phyloP scores from a whole-genome alignment of 2,329 filamentous ascomycete genomes.

The Cyanodermella asteris region DNA sequence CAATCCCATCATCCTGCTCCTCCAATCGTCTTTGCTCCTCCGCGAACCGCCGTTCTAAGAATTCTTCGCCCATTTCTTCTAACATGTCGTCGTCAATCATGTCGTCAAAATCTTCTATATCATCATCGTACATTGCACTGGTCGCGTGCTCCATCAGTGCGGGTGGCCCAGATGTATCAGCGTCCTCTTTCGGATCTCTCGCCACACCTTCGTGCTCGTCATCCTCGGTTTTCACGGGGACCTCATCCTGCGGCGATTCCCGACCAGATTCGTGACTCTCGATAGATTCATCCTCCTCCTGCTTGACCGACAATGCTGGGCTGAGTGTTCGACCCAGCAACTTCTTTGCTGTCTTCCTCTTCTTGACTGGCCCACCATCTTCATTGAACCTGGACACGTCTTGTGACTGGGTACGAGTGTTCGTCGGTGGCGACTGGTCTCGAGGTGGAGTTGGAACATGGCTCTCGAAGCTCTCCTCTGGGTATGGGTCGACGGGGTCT shows the following conservation, averaged over 20 bases:
- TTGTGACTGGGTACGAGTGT: neutral
- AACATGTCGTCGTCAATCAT: slow-evolving; percentile 40
- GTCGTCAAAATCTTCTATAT: slow-evolving; percentile 26
- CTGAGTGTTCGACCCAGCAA: slow-evolving; percentile 17
- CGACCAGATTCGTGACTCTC: neutral
- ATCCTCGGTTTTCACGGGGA: neutral
- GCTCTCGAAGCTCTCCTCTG: slow-evolving; percentile 2
- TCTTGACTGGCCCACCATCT: slow-evolving; percentile 16
- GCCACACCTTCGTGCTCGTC: neutral
- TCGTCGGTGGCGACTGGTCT: slow-evolving; percentile 1
- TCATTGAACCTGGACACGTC: slow-evolving; percentile 19
- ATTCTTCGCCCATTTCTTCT: slow-evolving; percentile 40
- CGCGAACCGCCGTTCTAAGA: no score
- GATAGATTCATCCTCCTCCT: slow-evolving; percentile 27
- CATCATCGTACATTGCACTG: slow-evolving; percentile 21
- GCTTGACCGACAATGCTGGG: no score
- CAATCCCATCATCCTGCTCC: slow-evolving; percentile 38
- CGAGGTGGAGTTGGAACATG: slow-evolving; percentile 5
- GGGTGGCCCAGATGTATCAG: slow-evolving; percentile 12
- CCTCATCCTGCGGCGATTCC: slow-evolving; percentile 2
- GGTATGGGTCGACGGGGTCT: neutral
- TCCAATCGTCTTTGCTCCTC: slow-evolving; percentile 51
- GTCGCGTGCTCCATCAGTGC: slow-evolving; percentile 28
- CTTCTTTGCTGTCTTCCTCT: slow-evolving; percentile 5
- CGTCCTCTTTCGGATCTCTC: neutral